Base-by-base conservation (phyloP, 2,329 filamentous ascomycete species). In the Aspergillus eucalypticola region DNA sequence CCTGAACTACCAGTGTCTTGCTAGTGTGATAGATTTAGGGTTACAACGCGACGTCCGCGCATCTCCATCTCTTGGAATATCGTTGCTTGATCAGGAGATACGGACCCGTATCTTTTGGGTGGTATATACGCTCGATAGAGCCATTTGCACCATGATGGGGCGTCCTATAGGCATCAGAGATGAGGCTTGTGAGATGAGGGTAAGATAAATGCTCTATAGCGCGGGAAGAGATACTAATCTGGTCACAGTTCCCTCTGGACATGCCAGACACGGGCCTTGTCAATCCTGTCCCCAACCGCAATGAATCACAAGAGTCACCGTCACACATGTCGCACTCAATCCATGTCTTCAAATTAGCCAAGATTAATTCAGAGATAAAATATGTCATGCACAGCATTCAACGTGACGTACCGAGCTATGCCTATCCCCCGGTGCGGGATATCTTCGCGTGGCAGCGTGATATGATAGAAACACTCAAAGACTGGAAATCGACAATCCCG, bases 331-430 rank as follows among this genome's bases (percentile, higher is more conserved):
- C 74, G 0, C 81, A 76, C 52, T 77, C 81, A 0, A 76, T 84
- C 7, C 82, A 84, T 52, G 67, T 84, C 0, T 84, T 84, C 57
- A 70, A 59, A 54, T 50, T 73, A 2, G 67, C 72, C 1, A 66
- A 76, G 70, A 71, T 84, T 5, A 85, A 84, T 58, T 85, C 83
- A 0, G 83, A 85, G 64, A 84, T 85, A n/a, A 85, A 85, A 69
- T 84, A 84, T 51, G 75, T 85, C 2, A 79, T 82, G 38, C 83
- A 85, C 56, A 84, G 82, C 55, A 78, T 85, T 55, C 76, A 78
- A n/a, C 75, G 79, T 23, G 75, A 78, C 4, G 73, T 76, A 0
- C 82, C 82, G 0, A 69, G 69, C 6, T 84, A 84, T 55, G 80
- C 82, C 0, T 83, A 80, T 41, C 82, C 82, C 0, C 71, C 76